phyloP scores from a whole-genome alignment of 306 rosid species.

The Begonia loranthoides region DNA sequence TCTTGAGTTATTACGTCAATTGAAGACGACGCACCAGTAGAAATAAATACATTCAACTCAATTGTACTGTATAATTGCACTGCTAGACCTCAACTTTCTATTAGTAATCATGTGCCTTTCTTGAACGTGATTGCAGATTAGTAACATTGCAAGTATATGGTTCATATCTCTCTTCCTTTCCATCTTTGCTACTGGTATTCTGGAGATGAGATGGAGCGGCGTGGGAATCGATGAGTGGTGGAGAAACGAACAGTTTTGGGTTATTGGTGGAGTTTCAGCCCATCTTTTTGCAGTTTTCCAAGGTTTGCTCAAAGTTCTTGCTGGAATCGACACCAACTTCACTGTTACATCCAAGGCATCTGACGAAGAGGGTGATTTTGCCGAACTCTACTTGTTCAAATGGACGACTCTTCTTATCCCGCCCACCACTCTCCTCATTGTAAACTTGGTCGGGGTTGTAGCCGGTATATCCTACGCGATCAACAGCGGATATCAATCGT shows the following conservation, averaged over 20 bases:
- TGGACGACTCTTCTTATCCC: slow-evolving; percentile 97
- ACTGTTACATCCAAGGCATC: slow-evolving; percentile 96
- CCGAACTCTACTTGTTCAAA: slow-evolving; percentile 86
- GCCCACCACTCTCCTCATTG: slow-evolving; percentile 79
- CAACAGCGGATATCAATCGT: slow-evolving; percentile 93
- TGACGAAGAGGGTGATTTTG: slow-evolving; percentile 80
- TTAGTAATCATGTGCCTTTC: slow-evolving; percentile 4
- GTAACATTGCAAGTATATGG: slow-evolving; percentile 96
- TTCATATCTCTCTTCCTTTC: slow-evolving; percentile 89
- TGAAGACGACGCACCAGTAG: too few species aligned
- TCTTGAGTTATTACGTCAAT: too few species aligned
- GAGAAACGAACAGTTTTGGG: slow-evolving; percentile 99
- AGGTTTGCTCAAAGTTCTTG: slow-evolving; percentile 92
- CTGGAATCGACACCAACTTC: slow-evolving; percentile 94
- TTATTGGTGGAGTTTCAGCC: slow-evolving; percentile 81
- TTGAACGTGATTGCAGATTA: slow-evolving; percentile 48
- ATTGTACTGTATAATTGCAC: too few species aligned
- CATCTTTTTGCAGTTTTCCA: slow-evolving; percentile 90
- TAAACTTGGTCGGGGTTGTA: slow-evolving; percentile 88
- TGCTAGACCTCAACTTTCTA: too few species aligned
- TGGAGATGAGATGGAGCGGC: slow-evolving; percentile 99
- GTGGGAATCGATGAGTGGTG: slow-evolving; percentile 97
- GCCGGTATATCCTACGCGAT: slow-evolving; percentile 90
- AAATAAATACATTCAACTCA: too few species aligned
- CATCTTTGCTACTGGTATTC: slow-evolving; percentile 91